Evolutionary conservation across 495 filamentous ascomycete species (phyloP), one percentile per base, ranked within the genome.

Genomic region (Xylaria longipes): DNA sequence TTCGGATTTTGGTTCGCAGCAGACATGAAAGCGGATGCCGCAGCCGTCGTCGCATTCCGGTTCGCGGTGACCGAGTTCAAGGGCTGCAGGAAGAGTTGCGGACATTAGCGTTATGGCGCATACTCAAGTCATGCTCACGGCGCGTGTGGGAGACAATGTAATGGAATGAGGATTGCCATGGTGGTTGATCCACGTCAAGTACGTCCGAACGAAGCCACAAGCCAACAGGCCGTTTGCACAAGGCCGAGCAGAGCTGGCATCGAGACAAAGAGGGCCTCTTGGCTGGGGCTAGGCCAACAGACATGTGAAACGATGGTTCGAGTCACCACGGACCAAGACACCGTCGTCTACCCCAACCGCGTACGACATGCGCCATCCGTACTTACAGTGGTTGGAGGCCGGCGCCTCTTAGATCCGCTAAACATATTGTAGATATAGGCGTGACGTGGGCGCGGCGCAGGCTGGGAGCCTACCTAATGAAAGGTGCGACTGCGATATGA

Each of bases 21-120:
- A 88, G 72, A 86, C 70, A 91, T 87, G 82, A 95, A 97, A 70
- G 94, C 94, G 83, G 91, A 89, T 73, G 87, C 88, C 64, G 94
- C 94, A 69, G 94, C 94, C 43, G 89, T 88, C 37, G 93, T 85
- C 39, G 91, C 91, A 70, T 91, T 89, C 58, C 92, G 88, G 75
- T 90, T 89, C 45, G 91, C 89, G 48, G 88, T 87, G 45, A 87
- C 81, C 48, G 85, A 80, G 70, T 87, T 90, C 56, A 90, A 81
- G 68, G 90, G 88, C 88, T 92, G 52, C 14, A 67, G 65, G 39
- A 58, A 43, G 27, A 39, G 27, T 48, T 6, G 15, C 22, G 8
- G 2, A 48, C 60, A 66, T 78, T 73, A 77, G 77, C 57, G 56
- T 70, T 39, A 31, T 39, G 20, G 25, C 58, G 29, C 39, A 62